These are phyloP conservation scores for Nannizziopsis barbatae DNA, from an alignment of 2,329 filamentous ascomycete genomes.

Conservation along the genomic window DNA sequence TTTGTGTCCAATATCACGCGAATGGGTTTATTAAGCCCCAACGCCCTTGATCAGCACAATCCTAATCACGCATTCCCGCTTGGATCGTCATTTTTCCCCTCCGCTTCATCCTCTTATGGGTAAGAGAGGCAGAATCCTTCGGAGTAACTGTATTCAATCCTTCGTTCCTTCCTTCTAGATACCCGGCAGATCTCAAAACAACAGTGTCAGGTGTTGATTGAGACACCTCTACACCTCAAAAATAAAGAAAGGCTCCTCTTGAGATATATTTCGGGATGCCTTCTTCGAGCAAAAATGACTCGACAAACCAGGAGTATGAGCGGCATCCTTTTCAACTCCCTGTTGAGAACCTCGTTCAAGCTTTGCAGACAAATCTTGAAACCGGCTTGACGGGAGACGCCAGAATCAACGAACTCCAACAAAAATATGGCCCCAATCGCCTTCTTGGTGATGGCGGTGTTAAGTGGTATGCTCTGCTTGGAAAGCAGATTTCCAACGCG, in stretches of 20 bases:
- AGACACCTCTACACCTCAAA: background rate
- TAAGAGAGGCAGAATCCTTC: constrained; percentile 2
- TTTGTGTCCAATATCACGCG: constrained; percentile 9
- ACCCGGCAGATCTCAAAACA: background rate
- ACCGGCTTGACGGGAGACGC: constrained; percentile 36
- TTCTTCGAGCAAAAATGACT: constrained; percentile 11
- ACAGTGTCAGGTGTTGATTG: background rate
- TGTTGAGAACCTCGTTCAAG: constrained; percentile 30
- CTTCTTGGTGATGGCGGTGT: constrained; percentile 38
- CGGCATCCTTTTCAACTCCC: constrained; percentile 28
- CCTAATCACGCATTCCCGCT: constrained; percentile 4
- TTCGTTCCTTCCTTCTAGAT: constrained; percentile 6
- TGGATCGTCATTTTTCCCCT: constrained; percentile 7
- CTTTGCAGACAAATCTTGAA: constrained; percentile 39
- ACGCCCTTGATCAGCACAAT: constrained; percentile 1
- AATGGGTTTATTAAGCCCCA: constrained; percentile 13
- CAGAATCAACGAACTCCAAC: constrained; percentile 36
- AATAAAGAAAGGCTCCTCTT: background rate
- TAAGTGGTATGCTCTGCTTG: constrained; percentile 39
- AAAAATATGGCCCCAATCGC: constrained; percentile 42
- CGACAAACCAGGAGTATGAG: constrained; percentile 21
- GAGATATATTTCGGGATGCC: constrained; percentile 13
- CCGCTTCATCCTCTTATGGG: constrained; percentile 10
- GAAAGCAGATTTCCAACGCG: constrained; percentile 45
- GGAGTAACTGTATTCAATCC: background rate